These are phyloP conservation scores for Erodium texanum DNA, from an alignment of 441 rosid species.

Conservation along the genomic window DNA sequence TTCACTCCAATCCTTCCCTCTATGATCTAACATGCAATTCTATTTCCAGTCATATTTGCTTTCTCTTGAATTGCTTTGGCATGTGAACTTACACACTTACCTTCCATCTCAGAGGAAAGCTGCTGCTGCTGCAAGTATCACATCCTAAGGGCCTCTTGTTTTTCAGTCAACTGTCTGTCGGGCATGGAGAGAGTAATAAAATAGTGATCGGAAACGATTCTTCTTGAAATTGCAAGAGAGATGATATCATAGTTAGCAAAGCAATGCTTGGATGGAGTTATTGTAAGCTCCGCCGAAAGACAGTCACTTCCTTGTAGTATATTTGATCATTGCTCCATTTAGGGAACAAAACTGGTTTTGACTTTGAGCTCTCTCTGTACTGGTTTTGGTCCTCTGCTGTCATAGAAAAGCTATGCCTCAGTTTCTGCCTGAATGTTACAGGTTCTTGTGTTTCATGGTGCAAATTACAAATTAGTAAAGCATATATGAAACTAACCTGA, in stretches of 20 bases:
- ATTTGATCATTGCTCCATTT: too few relatives aligned
- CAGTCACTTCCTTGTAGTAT: too few relatives aligned
- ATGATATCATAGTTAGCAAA: background rate
- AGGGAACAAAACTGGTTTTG: background rate
- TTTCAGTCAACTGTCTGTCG: background rate
- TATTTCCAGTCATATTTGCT: too few relatives aligned
- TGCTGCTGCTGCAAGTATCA: constrained; percentile 2
- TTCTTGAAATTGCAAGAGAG: background rate
- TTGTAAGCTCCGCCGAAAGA: background rate
- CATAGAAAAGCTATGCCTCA: background rate
- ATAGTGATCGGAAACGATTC: background rate
- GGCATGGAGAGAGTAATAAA: background rate
- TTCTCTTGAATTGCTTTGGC: background rate
- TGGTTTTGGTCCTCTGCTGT: background rate
- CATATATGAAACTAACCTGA: too few relatives aligned
- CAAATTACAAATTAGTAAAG: too few relatives aligned
- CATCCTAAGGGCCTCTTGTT: background rate
- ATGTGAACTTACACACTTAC: background rate
- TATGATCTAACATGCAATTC: too few relatives aligned
- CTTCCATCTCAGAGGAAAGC: background rate
- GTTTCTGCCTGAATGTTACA: background rate
- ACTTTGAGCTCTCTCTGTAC: background rate
- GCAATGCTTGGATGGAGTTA: too few relatives aligned
- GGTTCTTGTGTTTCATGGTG: too few relatives aligned
- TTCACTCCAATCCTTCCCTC: too few relatives aligned